A percentile compares a stretch with the other conserved stretches of the same genome.
Evolutionary conservation across 2,329 filamentous ascomycete genomes (phyloP).

Genomic region (Fusarium sp.): DNA sequence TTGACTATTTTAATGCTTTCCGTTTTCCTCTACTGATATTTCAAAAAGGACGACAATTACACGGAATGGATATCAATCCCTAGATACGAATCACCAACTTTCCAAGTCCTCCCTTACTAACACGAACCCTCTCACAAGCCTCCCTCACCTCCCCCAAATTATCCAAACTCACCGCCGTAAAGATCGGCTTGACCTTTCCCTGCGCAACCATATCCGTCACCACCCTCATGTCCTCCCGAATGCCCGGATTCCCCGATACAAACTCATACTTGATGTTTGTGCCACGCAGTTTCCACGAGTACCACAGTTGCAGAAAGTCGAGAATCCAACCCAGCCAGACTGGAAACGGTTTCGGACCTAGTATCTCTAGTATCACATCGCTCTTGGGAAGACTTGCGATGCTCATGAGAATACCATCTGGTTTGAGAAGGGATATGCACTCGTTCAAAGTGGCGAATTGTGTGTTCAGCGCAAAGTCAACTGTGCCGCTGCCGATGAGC

Average conservation of each 20-base stretch:
- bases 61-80: neutral
- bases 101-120: slow-evolving; percentile 47
- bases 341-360: slow-evolving; percentile 52
- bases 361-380: slow-evolving; percentile 45
- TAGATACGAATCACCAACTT: slow-evolving; percentile 49
- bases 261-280: slow-evolving; percentile 61
- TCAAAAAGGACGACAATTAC: neutral
- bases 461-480: slow-evolving; percentile 67
- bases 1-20: neutral
- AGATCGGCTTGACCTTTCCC: slow-evolving; percentile 60
- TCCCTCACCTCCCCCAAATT: slow-evolving; percentile 59
- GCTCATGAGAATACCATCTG: slow-evolving; percentile 56
- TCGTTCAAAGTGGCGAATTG: slow-evolving; percentile 55
- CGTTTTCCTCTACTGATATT: neutral
- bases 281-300: slow-evolving; percentile 58
- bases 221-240: slow-evolving; percentile 58
- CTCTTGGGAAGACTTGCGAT: slow-evolving; percentile 57
- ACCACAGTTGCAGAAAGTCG: slow-evolving; percentile 56
- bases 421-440: slow-evolving; percentile 58
- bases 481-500: slow-evolving; percentile 56
- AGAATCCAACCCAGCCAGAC: slow-evolving; percentile 56
- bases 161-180: slow-evolving; percentile 56
- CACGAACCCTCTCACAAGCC: slow-evolving; percentile 56
- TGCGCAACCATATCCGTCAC: slow-evolving; percentile 57
- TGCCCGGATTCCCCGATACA: slow-evolving; percentile 59